Evolutionary conservation across 1,284 basidiomycete genomes (phyloP).

Genomic region (Dichomitus squalens): DNA sequence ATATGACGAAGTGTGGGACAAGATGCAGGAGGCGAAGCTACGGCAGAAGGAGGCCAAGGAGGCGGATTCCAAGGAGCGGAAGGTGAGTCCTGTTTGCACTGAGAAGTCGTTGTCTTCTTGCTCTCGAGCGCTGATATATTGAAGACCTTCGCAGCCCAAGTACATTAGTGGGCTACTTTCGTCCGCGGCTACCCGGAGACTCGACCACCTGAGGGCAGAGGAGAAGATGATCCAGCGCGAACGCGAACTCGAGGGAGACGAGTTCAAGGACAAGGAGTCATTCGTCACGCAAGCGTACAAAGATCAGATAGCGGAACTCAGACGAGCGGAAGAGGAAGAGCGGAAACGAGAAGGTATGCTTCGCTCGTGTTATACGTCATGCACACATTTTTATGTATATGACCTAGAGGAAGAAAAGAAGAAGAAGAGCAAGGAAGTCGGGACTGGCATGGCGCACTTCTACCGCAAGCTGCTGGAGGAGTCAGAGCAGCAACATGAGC

Average conservation of each 20-base stretch:
- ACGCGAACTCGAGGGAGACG: constrained; percentile 90
- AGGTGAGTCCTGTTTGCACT: constrained; percentile 48
- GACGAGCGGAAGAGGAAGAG: constrained; percentile 91
- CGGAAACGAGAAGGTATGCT: constrained; percentile 78
- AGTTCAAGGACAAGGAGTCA: constrained; percentile 92
- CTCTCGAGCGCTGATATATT: constrained; percentile 21
- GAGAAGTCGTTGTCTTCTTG: constrained; percentile 9
- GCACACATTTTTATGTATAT: background rate
- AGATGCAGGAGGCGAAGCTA: constrained; percentile 87
- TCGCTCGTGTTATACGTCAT: background rate
- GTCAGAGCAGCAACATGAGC: constrained; percentile 80
- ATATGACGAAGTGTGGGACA: constrained; percentile 97
- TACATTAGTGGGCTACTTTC: constrained; percentile 85
- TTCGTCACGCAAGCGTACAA: constrained; percentile 99
- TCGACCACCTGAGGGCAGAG: constrained; percentile 94
- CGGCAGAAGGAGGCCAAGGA: constrained; percentile 77
- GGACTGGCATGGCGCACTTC: constrained; percentile 84
- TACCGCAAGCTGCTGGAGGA: constrained; percentile 85
- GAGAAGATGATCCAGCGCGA: constrained; percentile 98
- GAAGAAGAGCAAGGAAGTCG: constrained; percentile 49
- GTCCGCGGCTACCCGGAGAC: constrained; percentile 84
- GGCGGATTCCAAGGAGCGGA: constrained; percentile 69
- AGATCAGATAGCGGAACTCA: constrained; percentile 92
- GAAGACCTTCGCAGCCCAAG: constrained; percentile 70
- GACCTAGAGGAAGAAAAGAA: constrained; percentile 64